Base-by-base conservation (phyloP, 345 rosid species). In the Salix viminalis region DNA sequence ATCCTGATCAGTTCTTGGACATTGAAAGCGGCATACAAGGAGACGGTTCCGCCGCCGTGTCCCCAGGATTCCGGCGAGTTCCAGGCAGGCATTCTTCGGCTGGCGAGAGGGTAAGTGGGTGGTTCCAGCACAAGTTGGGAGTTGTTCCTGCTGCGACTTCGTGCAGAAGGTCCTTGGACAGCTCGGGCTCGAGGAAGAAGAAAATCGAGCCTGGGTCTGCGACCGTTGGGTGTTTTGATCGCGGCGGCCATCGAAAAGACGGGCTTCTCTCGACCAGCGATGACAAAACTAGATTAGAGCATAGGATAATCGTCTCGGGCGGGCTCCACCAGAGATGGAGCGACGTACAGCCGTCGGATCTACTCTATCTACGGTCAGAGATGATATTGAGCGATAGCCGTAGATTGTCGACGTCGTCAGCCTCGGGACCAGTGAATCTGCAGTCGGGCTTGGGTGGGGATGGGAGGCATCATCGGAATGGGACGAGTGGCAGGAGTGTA, bases 81-180 rank as follows among this genome's bases (percentile, higher is more conserved):
- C 84, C 92, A 4, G 98, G 95, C 15, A 74, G 97, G 16, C 94
- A 93, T 81, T 91, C 98, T 0, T 91, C 88, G 7, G 97, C 94
- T 0, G 93, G 92, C 0, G 96, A 90, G 77, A 74, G 73, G n/a
- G 72, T 56, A 30, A 74, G 77, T 60, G 2, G 44, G 0, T 41
- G 44, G 44, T 41, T 41, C 44, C 44, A 41, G 44, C 44, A 41
- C 44, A 60, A 23, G 26, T 60, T 60, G 23, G 26, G 65, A 23
- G 67, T 1, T 28, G 67, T 21, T 60, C 48, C 6, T 52, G 42
- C 39, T 18, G 65, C 87, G 74, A 39, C 80, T 76, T 75, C 83
- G 86, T 67, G 68, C 41, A 69, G 96, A 70, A 82, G 87, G 76
- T 91, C 97, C 1, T 70, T 91, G 3, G 97, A 93, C 71, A 80